Conservation (phyloP, 1,284 basidiomycete genomes). For the Ceratobasidium sp. region DNA sequence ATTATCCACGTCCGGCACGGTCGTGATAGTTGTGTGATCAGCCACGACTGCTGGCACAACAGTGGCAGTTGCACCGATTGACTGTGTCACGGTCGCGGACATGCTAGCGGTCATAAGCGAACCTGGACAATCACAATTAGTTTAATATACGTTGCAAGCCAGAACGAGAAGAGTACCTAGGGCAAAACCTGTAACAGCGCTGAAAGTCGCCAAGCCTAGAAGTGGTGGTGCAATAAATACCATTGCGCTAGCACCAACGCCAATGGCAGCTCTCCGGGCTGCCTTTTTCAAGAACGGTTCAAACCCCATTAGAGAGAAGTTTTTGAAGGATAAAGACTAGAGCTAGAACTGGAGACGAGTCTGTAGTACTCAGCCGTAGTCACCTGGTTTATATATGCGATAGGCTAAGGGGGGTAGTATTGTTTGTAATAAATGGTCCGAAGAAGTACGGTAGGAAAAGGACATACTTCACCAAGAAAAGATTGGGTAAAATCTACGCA, state of each 20-base stretch:
- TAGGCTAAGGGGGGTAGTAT: no score
- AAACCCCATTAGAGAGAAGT: no score
- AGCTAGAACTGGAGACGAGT: no score
- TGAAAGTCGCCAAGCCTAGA: slow-evolving; percentile 30
- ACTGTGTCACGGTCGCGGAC: slow-evolving; percentile 43
- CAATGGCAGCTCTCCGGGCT: no score
- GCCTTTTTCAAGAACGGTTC: no score
- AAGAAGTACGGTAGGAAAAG: no score
- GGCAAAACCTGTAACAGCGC: slow-evolving; percentile 28
- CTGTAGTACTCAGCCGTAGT: no score
- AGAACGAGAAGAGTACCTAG: not conserved
- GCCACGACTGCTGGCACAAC: slow-evolving; percentile 22
- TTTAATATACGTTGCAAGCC: slow-evolving; percentile 18
- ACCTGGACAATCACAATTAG: not conserved
- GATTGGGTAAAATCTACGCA: no score
- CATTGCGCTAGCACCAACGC: slow-evolving; percentile 10
- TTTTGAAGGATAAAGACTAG: no score
- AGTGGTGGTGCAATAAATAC: slow-evolving; percentile 29
- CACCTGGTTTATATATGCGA: no score
- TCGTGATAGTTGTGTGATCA: not conserved
- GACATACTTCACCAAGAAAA: no score
- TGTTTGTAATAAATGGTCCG: no score
- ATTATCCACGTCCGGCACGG: not conserved
- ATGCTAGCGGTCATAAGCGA: slow-evolving; percentile 32
- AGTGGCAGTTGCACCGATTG: slow-evolving; percentile 27